phyloP scores from a whole-genome alignment of 2,329 filamentous ascomycete genomes.

The Penicillium sclerotigenum region DNA sequence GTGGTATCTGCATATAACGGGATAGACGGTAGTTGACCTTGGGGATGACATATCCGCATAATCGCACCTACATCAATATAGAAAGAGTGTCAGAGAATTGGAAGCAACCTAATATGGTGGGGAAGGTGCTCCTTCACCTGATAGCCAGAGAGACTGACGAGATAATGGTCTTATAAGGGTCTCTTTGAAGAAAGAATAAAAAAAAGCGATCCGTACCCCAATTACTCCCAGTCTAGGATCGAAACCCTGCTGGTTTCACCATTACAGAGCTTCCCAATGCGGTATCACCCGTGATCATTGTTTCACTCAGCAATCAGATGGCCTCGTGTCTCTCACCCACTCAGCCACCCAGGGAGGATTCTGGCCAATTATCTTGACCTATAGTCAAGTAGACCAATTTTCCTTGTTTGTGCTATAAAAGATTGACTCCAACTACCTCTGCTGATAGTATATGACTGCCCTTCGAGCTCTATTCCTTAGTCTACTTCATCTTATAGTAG shows the following conservation, averaged over 20 bases:
- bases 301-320: not conserved
- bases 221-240: not conserved
- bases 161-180: no score
- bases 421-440: not conserved
- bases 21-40: not conserved
- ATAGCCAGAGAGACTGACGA: not conserved
- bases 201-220: not conserved
- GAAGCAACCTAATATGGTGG: no score
- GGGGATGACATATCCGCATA: not conserved
- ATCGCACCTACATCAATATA: not conserved
- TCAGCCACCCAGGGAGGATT: not conserved
- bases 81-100: not conserved
- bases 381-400: not conserved
- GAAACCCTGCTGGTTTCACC: not conserved
- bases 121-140: not conserved
- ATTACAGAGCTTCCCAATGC: not conserved
- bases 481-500: not conserved
- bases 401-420: not conserved
- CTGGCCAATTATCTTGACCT: not conserved
- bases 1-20: not conserved
- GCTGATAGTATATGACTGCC: not conserved
- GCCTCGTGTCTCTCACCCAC: constrained; percentile 2
- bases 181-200: not conserved
- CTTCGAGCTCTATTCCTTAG: not conserved
- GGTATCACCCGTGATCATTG: not conserved